Base-by-base conservation (phyloP, 768 basidiomycete genomes). In the Lactifluus piperatus region DNA sequence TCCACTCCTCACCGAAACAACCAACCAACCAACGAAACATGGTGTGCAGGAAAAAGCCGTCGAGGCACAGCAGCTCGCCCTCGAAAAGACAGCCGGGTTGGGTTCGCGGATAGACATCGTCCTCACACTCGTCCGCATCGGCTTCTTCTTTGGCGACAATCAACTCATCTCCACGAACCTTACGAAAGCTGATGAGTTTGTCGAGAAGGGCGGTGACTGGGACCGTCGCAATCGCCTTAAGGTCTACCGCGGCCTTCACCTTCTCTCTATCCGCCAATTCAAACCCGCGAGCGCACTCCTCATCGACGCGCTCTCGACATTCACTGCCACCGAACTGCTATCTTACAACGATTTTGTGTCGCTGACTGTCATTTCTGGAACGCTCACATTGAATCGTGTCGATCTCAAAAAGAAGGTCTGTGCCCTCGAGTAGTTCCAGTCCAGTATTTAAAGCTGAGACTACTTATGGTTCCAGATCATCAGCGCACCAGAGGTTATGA, bases 151-250 rank as follows among this genome's bases (percentile, higher is more conserved):
- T 71, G 77, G 78, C 24, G 89, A 97, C 68, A 81, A 85, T 34
- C 71, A 79, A 4, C 75, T 94, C 62, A 84, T 95, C 51, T 82
- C 78, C 0, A 68, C 76, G 39, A 82, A 91, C 65, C 81, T 97
- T 47, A 75, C 81, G 29, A 84, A 86, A 65, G 94, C 94, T 0
- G 88, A 91, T 66, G 80, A 84, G 89, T 77, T 97, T 44, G 88
- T 97, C 54, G 94, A 97, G 66, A 82, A 92, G 70, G 95, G 95
- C 0, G 95, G 95, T 46, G 95, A 99, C 74, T 99, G 95, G 95
- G 95, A 99, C 71, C 79, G 95, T 54, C 83, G 94, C 39, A 99
- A 97, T 72, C 82, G 95, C 46, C 82, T 97, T 67, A 99, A 99
- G 73, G 95, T 97, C 43, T 99, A 98, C 75, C 82, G 83, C 51